Base-by-base conservation (phyloP, 495 filamentous ascomycete species). In the Podospora pseudocomata region DNA sequence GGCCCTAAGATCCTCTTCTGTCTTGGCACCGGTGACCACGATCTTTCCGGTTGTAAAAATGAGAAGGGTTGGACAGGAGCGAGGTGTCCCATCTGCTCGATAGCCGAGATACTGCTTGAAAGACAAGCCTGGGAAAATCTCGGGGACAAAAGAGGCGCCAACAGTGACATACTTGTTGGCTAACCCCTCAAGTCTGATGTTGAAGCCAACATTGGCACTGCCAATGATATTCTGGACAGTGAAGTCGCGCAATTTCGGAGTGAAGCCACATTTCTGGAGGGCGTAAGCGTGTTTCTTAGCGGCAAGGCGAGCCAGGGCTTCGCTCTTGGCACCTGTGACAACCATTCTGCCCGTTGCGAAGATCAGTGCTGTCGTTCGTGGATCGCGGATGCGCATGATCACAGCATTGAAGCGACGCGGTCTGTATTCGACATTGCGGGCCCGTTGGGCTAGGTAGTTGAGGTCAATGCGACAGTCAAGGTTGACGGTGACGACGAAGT, bases 191-290 rank as follows among this genome's bases (percentile, higher is more conserved):
- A 98, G 84, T 69, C 94, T 91, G 72, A 98, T 96, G 63, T 91
- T 90, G 82, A 97, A 98, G 80, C 94, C 95, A 84, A 96, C 93
- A 71, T 96, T 92, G 77, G 91, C 96, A 27, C 91, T 94, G 66
- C 91, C 93, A 68, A 97, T 93, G 65, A 97, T 96, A 80, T 98
- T 98, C 84, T 97, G 94, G 77, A 97, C 96, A 85, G 96, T 96
- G 85, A 97, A 98, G 79, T 98, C 93, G 63, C 89, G 92, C 80
- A 97, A 98, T 85, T 92, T 94, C 57, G 92, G 91, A 68, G 92
- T 92, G 86, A 97, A 97, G 61, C 94, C 94, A 67, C 96, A 91
- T 82, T 98, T 98, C 82, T 97, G 94, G 72, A 97, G 96, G 77
- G 96, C 94, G 71, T 94, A 91, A 27, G 94, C 93, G 81, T 97